These are phyloP conservation scores for Pythium rishiriense DNA, from an alignment of 352 stramenopile species.

Conservation along the genomic window DNA sequence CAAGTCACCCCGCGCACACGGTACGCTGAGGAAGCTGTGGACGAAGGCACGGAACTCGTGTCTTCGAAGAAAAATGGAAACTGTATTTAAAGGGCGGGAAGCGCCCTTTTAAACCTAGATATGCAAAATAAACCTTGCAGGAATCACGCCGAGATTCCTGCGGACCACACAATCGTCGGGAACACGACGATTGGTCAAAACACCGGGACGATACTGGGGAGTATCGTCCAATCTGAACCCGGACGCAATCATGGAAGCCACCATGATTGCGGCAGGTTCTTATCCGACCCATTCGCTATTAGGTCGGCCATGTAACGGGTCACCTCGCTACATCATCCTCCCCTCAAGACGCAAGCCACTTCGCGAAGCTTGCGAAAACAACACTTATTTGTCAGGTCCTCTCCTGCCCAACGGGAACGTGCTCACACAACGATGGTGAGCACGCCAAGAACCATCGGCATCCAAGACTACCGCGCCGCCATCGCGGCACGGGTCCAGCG, in stretches of 20 bases:
- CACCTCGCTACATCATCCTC: conserved; percentile 8
- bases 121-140: neutral
- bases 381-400: conserved; percentile 8
- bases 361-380: conserved; percentile 8
- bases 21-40: neutral
- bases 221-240: conserved; percentile 2
- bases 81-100: neutral
- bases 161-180: neutral
- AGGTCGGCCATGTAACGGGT: neutral
- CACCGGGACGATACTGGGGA: neutral
- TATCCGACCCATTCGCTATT: neutral
- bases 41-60: neutral
- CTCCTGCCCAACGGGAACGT: conserved; percentile 2
- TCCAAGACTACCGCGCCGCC: neutral
- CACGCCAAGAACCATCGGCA: neutral
- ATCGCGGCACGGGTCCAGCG: too few relatives aligned
- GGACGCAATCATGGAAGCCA: neutral
- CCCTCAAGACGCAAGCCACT: conserved; percentile 11
- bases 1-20: neutral
- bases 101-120: neutral
- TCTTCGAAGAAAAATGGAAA: neutral
- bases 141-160: neutral
- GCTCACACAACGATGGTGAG: neutral
- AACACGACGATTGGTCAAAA: neutral
- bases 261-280: neutral